Percentiles rank a stretch among this genome's conserved stretches.
Conservation (phyloP, 192 early-diverging fungal species). For the Jimgerdemannia lactiflua region DNA sequence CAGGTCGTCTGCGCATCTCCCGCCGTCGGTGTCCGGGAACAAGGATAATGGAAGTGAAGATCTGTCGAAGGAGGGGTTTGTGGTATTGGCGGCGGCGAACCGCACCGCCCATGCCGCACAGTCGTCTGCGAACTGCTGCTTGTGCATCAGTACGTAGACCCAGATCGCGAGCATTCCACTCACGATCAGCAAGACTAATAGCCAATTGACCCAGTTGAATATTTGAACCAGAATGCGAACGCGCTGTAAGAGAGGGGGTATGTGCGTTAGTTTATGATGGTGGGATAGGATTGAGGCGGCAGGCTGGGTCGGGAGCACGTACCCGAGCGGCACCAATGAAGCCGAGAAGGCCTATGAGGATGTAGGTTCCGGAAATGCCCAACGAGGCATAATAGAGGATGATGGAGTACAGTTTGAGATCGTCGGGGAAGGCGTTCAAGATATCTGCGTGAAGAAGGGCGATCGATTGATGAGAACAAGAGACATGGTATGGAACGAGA, state of each 20-base stretch:
- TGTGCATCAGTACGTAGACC: not conserved
- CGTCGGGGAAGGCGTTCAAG: not conserved
- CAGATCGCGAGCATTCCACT: not conserved
- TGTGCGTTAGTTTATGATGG: not conserved
- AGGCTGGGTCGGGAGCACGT: not conserved
- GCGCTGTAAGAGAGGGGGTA: not conserved
- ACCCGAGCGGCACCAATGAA: not conserved
- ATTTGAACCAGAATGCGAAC: not conserved
- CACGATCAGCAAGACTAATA: not conserved
- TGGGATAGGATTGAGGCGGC: not conserved
- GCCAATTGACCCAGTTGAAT: not conserved
- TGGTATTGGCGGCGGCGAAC: not conserved
- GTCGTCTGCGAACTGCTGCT: not conserved
- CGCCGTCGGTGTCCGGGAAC: not conserved
- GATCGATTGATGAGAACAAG: not conserved
- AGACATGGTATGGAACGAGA: not conserved
- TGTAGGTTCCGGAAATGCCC: not conserved
- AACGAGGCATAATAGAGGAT: not conserved
- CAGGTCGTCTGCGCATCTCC: not conserved
- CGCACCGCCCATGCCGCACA: not conserved
- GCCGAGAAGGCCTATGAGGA: not conserved
- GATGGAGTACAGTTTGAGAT: not conserved
- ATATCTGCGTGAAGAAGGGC: not conserved
- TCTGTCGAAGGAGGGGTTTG: not conserved
- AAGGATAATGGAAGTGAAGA: not conserved